Conservation (phyloP, 2,329 filamentous ascomycete species). For the Aureobasidium sp. region DNA sequence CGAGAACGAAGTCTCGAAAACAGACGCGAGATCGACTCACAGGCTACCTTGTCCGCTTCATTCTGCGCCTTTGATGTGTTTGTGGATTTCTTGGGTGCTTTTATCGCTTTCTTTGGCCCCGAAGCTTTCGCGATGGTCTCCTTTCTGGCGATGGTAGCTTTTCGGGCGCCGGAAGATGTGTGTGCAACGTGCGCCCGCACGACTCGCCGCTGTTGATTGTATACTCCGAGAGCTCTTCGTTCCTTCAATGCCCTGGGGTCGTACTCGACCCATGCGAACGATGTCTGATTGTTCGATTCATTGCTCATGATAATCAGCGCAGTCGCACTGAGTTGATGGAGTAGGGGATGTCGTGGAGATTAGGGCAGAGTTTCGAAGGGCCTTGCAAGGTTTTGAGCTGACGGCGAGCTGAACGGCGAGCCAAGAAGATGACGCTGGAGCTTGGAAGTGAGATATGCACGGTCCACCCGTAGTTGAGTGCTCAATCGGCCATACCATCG, state of each 20-base stretch:
- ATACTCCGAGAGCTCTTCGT: neutral
- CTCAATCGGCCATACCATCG: too few species aligned
- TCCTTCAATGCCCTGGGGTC: neutral
- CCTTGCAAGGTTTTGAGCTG: too few species aligned
- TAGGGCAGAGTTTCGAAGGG: too few species aligned
- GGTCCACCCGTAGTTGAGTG: too few species aligned
- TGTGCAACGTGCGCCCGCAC: slow-evolving; percentile 4
- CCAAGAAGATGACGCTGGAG: too few species aligned
- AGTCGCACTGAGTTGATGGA: too few species aligned
- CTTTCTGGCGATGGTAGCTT: slow-evolving; percentile 18
- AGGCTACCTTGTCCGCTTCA: neutral
- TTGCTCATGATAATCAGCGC: too few species aligned
- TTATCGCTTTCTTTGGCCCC: neutral
- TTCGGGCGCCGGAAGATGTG: slow-evolving; percentile 16
- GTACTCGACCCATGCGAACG: slow-evolving; percentile 5
- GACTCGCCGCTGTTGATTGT: slow-evolving; percentile 1
- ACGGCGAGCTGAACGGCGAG: too few species aligned
- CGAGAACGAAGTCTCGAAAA: slow-evolving; percentile 11
- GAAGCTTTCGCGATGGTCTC: neutral
- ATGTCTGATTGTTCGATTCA: neutral
- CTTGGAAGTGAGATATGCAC: too few species aligned
- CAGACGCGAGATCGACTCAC: neutral
- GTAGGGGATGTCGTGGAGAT: too few species aligned
- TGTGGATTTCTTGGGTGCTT: neutral
- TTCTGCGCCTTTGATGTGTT: neutral